phyloP scores from a whole-genome alignment of 202 grass and related monocot species.

The Bolboschoenoplectus hybrid region DNA sequence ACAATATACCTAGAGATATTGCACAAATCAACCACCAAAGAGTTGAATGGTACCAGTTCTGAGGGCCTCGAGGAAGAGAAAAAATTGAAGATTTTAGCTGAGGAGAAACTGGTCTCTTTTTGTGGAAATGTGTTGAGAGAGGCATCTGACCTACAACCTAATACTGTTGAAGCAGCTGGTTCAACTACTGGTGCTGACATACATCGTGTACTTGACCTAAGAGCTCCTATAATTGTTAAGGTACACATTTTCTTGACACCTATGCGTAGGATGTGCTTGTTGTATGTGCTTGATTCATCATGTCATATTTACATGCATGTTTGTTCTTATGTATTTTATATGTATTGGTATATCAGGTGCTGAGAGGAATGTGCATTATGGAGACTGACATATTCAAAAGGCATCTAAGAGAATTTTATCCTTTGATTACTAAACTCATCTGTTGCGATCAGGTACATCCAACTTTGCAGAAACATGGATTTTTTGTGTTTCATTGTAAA shows the following conservation, averaged over 20 bases:
- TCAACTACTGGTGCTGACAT: constrained; percentile 52
- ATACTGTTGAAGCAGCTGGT: constrained; percentile 56
- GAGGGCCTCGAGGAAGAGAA: constrained; percentile 45
- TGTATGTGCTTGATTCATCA: neutral
- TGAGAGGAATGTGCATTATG: constrained; percentile 95
- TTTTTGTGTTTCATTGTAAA: neutral
- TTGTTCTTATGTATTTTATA: constrained; percentile 15
- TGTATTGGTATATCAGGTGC: constrained; percentile 53
- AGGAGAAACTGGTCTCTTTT: constrained; percentile 92
- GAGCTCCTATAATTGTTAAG: constrained; percentile 98
- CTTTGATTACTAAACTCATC: constrained; percentile 99
- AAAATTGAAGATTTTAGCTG: constrained; percentile 78
- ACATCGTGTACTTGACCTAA: constrained; percentile 87
- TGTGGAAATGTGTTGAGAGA: constrained; percentile 93
- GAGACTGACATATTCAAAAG: constrained; percentile 89
- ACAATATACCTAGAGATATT: constrained; percentile 97
- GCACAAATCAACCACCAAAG: constrained; percentile 75
- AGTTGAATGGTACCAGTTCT: constrained; percentile 38
- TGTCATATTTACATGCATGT: constrained; percentile 34
- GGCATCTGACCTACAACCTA: constrained; percentile 89
- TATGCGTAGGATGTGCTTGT: neutral
- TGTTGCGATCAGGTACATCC: constrained; percentile 90
- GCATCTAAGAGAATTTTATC: constrained; percentile 94
- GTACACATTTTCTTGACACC: constrained; percentile 52
- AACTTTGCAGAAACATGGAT: neutral